Conservation (phyloP, 2,329 filamentous ascomycete genomes). For the Ascomycota sp. region DNA sequence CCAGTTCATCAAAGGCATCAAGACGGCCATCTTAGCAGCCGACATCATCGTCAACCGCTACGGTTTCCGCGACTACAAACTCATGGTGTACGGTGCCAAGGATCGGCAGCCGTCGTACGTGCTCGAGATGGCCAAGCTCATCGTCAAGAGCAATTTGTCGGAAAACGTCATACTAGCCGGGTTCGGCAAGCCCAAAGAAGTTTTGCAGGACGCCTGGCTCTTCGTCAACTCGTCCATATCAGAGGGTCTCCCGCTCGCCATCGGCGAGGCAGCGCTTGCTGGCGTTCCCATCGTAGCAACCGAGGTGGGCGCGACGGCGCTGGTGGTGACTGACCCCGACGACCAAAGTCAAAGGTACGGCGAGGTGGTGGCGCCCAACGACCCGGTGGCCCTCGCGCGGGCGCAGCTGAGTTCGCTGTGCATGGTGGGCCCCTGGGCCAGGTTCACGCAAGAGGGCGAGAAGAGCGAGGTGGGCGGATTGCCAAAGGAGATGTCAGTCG, state of each 20-base stretch:
- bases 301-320: constrained; percentile 30
- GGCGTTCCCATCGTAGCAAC: constrained; percentile 33
- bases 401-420: constrained; percentile 40
- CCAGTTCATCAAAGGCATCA: constrained; percentile 38
- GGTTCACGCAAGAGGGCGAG: constrained; percentile 29
- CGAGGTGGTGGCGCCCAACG: constrained; percentile 41
- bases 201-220: constrained; percentile 32
- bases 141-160: constrained; percentile 30
- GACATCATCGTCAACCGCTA: constrained; percentile 43
- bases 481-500: constrained; percentile 18
- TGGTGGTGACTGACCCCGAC: constrained; percentile 29
- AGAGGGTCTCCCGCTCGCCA: constrained; percentile 30
- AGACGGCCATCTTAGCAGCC: constrained; percentile 38
- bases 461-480: constrained; percentile 8
- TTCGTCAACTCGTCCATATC: constrained; percentile 35
- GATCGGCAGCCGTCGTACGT: constrained; percentile 39
- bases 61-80: constrained; percentile 40
- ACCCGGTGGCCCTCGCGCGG: constrained; percentile 33
- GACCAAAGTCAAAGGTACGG: constrained; percentile 28
- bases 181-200: constrained; percentile 31
- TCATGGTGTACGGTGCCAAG: constrained; percentile 40
- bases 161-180: constrained; percentile 29
- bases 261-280: constrained; percentile 33
- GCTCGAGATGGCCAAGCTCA: constrained; percentile 33
- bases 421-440: constrained; percentile 36